phyloP scores from a whole-genome alignment of 768 basidiomycete species.

The Clathrus columnatus region DNA sequence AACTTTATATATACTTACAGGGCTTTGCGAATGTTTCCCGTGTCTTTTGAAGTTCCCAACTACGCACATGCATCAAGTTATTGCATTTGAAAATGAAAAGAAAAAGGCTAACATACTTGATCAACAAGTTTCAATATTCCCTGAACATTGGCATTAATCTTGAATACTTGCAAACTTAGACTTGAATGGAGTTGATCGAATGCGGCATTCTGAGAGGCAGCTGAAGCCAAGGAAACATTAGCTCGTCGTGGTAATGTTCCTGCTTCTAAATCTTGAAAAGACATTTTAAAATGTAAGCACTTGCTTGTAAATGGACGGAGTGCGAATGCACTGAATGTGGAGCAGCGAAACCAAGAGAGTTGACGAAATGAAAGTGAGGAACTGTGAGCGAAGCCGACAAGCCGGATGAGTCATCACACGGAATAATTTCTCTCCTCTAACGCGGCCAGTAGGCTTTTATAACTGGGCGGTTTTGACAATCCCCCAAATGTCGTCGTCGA shows the following conservation, averaged over 20 bases:
- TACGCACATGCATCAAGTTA: not conserved
- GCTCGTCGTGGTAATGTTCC: constrained; percentile 1
- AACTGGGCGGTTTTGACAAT: too few relatives aligned
- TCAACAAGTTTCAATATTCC: constrained; percentile 96
- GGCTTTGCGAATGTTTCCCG: constrained; percentile 66
- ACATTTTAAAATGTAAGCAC: constrained; percentile 6
- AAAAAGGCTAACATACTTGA: constrained; percentile 29
- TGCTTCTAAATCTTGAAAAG: constrained; percentile 11
- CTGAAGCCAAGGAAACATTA: constrained; percentile 22
- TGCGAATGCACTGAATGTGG: too few relatives aligned
- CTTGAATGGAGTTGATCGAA: constrained; percentile 73
- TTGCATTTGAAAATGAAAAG: not conserved
- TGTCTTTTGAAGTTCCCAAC: constrained; percentile 78
- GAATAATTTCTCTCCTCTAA: too few relatives aligned
- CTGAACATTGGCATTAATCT: constrained; percentile 96
- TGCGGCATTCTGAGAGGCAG: constrained; percentile 52
- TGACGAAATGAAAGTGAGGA: too few relatives aligned
- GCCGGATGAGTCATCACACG: too few relatives aligned
- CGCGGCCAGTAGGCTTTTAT: too few relatives aligned
- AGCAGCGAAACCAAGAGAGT: too few relatives aligned
- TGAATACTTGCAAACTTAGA: constrained; percentile 90
- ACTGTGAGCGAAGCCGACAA: too few relatives aligned
- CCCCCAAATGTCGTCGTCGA: not conserved
- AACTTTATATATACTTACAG: constrained; percentile 50
- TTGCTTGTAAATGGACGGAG: too few relatives aligned